phyloP scores from a whole-genome alignment of 768 basidiomycete genomes.

The Amyloporia xantha region DNA sequence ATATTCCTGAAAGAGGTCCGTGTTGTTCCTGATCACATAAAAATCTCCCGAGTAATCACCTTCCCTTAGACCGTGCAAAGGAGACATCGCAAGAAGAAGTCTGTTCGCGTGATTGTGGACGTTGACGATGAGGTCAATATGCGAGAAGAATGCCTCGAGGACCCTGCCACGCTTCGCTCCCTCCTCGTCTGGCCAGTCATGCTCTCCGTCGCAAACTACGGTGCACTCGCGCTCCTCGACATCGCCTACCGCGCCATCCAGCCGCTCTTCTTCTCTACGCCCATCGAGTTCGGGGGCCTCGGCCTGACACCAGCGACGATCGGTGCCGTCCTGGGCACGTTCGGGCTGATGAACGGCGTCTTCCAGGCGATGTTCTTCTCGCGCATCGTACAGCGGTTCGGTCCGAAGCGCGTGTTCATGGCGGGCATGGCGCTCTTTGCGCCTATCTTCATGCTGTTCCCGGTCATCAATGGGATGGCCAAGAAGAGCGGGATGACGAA shows the following conservation, averaged over 20 bases:
- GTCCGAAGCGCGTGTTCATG: slow-evolving; percentile 27
- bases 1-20: slow-evolving; percentile 29
- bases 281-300: slow-evolving; percentile 33
- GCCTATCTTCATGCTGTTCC: slow-evolving; percentile 22
- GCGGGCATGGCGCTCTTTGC: slow-evolving; percentile 23
- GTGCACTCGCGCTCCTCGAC: slow-evolving; percentile 29
- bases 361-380: slow-evolving; percentile 36
- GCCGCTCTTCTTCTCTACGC: slow-evolving; percentile 36
- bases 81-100: slow-evolving; percentile 1
- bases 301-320: slow-evolving; percentile 31
- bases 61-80: slow-evolving; percentile 16
- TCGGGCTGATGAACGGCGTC: slow-evolving; percentile 31
- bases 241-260: slow-evolving; percentile 31
- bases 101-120: background rate
- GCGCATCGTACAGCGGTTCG: slow-evolving; percentile 27
- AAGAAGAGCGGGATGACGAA: slow-evolving; percentile 5
- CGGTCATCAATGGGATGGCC: slow-evolving; percentile 22
- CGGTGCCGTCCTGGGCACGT: slow-evolving; percentile 28
- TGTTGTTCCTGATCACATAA: background rate
- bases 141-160: background rate
- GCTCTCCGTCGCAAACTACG: slow-evolving; percentile 29
- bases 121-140: background rate
- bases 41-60: background rate
- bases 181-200: slow-evolving; percentile 28
- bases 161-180: slow-evolving; percentile 16